Evolutionary conservation across 2,329 filamentous ascomycete genomes (phyloP).

Genomic region (Alternaria sp.): DNA sequence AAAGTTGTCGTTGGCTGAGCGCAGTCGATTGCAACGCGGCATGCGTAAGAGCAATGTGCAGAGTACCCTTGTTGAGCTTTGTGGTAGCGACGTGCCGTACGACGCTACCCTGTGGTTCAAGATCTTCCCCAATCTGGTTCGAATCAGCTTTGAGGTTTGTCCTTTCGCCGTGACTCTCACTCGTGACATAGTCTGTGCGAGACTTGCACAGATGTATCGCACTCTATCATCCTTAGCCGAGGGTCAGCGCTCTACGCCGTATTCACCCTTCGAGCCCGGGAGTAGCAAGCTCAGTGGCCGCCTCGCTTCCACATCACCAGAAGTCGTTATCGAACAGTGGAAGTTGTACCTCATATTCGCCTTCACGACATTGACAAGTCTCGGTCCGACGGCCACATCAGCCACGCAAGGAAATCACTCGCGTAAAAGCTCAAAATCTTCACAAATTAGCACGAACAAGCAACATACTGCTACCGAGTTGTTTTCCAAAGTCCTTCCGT

Average conservation of each 20-base stretch:
- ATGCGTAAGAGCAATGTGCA: conserved; percentile 83
- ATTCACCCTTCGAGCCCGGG: conserved; percentile 65
- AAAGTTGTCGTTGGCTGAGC: conserved; percentile 86
- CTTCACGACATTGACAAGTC: conserved; percentile 90
- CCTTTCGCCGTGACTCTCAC: conserved; percentile 90
- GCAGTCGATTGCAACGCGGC: conserved; percentile 88
- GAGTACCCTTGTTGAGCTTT: conserved; percentile 89
- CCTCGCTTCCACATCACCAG: conserved; percentile 72
- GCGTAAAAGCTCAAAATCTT: conserved; percentile 78
- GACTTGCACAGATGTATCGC: conserved; percentile 91
- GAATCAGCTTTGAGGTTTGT: conserved; percentile 88
- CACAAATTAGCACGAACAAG: conserved; percentile 72
- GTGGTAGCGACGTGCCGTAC: conserved; percentile 92
- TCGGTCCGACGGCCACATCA: conserved; percentile 66
- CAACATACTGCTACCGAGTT: conserved; percentile 87
- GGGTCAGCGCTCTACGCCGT: conserved; percentile 54
- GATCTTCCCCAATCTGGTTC: conserved; percentile 92
- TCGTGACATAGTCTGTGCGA: conserved; percentile 89
- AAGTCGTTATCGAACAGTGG: conserved; percentile 95
- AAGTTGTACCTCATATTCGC: conserved; percentile 97
- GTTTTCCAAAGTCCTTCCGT: conserved; percentile 89
- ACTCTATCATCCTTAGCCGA: conserved; percentile 82
- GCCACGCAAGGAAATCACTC: conserved; percentile 72
- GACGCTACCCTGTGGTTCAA: conserved; percentile 98
- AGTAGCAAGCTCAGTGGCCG: conserved; percentile 65